Evolutionary conservation across 2,329 filamentous ascomycete genomes (phyloP).

Genomic region (Penicillium sp.): DNA sequence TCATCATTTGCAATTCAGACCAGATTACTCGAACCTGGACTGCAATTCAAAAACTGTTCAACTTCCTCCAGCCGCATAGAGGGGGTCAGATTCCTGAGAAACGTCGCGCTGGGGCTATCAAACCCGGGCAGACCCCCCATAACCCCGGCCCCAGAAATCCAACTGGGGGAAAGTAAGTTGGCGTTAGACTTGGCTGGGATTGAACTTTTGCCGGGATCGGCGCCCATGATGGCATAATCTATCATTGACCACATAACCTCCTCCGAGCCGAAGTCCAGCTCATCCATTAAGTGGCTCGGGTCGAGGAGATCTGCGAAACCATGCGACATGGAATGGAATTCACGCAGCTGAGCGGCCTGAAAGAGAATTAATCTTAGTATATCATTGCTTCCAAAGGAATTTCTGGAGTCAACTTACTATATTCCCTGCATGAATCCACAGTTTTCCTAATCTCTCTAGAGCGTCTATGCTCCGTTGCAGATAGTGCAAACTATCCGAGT

Average conservation of each 20-base stretch:
- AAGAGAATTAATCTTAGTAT: neutral
- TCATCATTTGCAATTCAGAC: neutral
- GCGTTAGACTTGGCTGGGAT: neutral
- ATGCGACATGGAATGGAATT: slow-evolving; percentile 23
- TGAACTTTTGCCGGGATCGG: slow-evolving; percentile 8
- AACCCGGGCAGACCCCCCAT: neutral
- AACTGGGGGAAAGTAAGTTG: slow-evolving; percentile 15
- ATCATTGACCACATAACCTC: slow-evolving; percentile 25
- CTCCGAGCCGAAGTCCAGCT: slow-evolving; percentile 17
- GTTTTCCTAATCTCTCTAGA: slow-evolving; percentile 15
- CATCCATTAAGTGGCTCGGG: slow-evolving; percentile 14
- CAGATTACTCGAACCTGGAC: slow-evolving; percentile 7
- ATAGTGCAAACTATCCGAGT: slow-evolving; percentile 15
- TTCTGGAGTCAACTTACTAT: slow-evolving; percentile 17
- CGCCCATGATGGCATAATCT: slow-evolving; percentile 22
- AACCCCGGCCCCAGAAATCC: slow-evolving; percentile 8
- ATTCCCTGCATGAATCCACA: slow-evolving; percentile 25
- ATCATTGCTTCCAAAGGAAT: neutral
- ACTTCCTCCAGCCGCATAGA: slow-evolving; percentile 18
- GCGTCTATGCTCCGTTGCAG: slow-evolving; percentile 18
- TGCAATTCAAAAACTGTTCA: slow-evolving; percentile 19
- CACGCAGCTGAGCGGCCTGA: slow-evolving; percentile 20
- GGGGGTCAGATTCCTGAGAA: slow-evolving; percentile 9
- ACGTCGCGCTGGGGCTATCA: neutral
- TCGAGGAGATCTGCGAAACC: slow-evolving; percentile 20